Percentiles rank a stretch among this genome's conserved stretches.
Evolutionary conservation across 1,284 basidiomycete species (phyloP).

Genomic region (Leccinum pachyderme): DNA sequence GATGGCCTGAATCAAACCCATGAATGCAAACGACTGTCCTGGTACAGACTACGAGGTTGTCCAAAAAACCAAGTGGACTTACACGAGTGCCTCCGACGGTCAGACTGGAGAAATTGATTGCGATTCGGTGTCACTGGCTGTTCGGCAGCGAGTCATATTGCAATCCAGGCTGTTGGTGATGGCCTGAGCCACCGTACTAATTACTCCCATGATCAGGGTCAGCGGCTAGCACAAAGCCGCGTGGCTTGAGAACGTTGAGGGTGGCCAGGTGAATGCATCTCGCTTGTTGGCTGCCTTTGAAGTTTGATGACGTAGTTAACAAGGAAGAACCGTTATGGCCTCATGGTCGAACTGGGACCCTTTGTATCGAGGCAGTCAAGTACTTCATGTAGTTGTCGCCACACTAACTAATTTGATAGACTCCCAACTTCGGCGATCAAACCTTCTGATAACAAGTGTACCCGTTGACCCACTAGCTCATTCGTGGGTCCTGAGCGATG

Average conservation of each 20-base stretch:
- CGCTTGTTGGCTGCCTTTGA: background rate
- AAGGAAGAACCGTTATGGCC: background rate
- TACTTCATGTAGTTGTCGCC: background rate
- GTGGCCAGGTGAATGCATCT: background rate
- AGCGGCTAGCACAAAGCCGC: background rate
- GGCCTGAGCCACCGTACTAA: background rate
- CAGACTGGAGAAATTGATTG: background rate
- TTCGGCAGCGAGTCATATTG: background rate
- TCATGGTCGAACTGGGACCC: background rate
- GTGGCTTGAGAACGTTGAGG: background rate
- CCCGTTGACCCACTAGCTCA: background rate
- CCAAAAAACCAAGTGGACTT: background rate
- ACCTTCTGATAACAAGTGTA: background rate
- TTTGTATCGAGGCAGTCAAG: background rate
- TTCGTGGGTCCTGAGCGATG: background rate
- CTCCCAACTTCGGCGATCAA: background rate
- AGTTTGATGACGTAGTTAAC: background rate
- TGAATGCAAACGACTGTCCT: too few species aligned
- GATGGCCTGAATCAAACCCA: too few species aligned
- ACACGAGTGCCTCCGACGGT: background rate
- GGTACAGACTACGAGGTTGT: background rate
- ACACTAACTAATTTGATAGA: background rate
- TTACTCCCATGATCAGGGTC: background rate
- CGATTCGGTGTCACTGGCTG: background rate
- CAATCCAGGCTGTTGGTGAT: background rate